Conservation (phyloP, 1,139 yeast species). For the Taphrina betulina region DNA sequence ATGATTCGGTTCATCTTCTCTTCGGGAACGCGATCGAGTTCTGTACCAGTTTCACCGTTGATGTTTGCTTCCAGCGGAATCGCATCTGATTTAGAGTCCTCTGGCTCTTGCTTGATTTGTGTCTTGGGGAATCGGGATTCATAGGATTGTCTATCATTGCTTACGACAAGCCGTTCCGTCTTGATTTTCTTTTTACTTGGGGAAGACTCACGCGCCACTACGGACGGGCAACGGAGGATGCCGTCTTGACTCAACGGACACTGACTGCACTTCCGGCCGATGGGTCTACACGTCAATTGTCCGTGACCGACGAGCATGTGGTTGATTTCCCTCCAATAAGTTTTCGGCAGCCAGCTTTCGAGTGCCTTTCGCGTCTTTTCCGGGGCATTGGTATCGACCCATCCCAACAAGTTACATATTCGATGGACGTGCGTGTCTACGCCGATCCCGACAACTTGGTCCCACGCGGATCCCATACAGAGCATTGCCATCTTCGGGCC, state of each 20-base stretch:
- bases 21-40: slow-evolving; percentile 33
- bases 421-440: slow-evolving; percentile 92
- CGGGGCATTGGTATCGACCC: slow-evolving; percentile 62
- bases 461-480: slow-evolving; percentile 80
- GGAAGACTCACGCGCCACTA: slow-evolving; percentile 11
- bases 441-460: slow-evolving; percentile 71
- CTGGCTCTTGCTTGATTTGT: slow-evolving; percentile 11
- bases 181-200: slow-evolving; percentile 10
- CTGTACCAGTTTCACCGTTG: slow-evolving; percentile 13
- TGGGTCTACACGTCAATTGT: slow-evolving; percentile 78
- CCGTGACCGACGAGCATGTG: slow-evolving; percentile 42
- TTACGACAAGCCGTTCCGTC: neutral
- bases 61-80: neutral
- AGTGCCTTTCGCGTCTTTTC: slow-evolving; percentile 69
- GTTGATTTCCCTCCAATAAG: slow-evolving; percentile 79
- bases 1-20: neutral
- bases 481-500: slow-evolving; percentile 95
- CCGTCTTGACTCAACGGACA: slow-evolving; percentile 51
- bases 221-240: slow-evolving; percentile 21
- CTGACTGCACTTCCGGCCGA: slow-evolving; percentile 69
- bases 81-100: neutral
- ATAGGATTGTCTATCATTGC: slow-evolving; percentile 4
- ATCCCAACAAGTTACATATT: slow-evolving; percentile 55
- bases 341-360: slow-evolving; percentile 70
- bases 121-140: slow-evolving; percentile 4